Conservation (phyloP, 495 filamentous ascomycete species). For the Aspergillus coremiiformis region DNA sequence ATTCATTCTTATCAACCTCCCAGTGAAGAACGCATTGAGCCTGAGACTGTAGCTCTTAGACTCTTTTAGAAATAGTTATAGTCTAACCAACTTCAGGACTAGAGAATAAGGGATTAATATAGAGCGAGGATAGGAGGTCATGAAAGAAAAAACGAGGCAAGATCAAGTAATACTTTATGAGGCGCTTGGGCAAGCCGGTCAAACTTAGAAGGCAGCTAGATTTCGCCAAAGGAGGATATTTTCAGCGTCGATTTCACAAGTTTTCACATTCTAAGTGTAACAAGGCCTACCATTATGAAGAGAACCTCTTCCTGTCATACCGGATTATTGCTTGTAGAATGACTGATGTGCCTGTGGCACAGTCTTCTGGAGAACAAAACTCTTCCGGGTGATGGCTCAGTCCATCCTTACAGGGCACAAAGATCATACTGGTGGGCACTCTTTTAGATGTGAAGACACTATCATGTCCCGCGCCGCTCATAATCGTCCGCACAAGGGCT, state of each 20-base stretch:
- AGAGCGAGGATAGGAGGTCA: too few relatives aligned
- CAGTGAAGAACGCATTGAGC: too few relatives aligned
- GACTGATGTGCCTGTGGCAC: slow-evolving; percentile 56
- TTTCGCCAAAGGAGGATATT: too few relatives aligned
- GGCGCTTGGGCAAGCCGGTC: too few relatives aligned
- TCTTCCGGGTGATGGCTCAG: slow-evolving; percentile 59
- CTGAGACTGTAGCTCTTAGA: too few relatives aligned
- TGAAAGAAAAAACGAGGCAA: too few relatives aligned
- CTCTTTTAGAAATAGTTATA: too few relatives aligned
- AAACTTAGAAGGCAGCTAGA: not conserved
- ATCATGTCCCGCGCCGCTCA: slow-evolving; percentile 58
- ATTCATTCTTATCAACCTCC: too few relatives aligned
- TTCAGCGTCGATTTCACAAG: too few relatives aligned
- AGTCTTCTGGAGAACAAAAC: slow-evolving; percentile 54
- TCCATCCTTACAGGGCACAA: slow-evolving; percentile 58
- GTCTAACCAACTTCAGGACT: too few relatives aligned
- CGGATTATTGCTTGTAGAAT: slow-evolving; percentile 52
- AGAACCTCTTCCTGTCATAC: slow-evolving; percentile 47
- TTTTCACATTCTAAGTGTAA: not conserved
- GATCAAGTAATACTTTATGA: too few relatives aligned
- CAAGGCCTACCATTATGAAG: slow-evolving; percentile 1
- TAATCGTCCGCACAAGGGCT: slow-evolving; percentile 41
- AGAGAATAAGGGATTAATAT: too few relatives aligned
- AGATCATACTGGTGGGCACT: slow-evolving; percentile 59
- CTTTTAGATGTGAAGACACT: slow-evolving; percentile 53